These are phyloP conservation scores for Kregervanrija fluxuum DNA, from an alignment of 805 yeast genomes.

Conservation along the genomic window DNA sequence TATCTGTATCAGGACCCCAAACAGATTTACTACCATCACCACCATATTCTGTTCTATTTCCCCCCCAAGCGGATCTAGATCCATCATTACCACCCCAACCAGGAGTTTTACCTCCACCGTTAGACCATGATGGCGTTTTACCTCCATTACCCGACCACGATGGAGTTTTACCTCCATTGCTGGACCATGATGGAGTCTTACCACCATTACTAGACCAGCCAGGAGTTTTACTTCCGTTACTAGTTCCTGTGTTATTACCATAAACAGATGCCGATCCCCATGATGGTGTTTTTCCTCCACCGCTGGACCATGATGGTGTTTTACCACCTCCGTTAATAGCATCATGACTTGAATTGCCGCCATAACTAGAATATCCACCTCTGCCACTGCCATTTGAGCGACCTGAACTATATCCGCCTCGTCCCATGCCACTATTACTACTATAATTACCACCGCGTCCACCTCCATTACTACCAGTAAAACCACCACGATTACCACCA, in stretches of 20 bases:
- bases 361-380: slow-evolving; percentile 17
- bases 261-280: slow-evolving; percentile 35
- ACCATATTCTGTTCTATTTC: slow-evolving; percentile 40
- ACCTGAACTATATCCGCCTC: background rate
- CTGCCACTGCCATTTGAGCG: slow-evolving; percentile 4
- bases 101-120: slow-evolving; percentile 31
- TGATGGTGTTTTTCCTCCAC: slow-evolving; percentile 26
- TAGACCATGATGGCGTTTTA: slow-evolving; percentile 34
- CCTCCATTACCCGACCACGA: slow-evolving; percentile 27
- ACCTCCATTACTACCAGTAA: slow-evolving; percentile 7
- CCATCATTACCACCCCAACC: slow-evolving; percentile 33
- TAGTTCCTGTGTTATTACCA: slow-evolving; percentile 45
- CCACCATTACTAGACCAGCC: slow-evolving; percentile 38
- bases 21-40: slow-evolving; percentile 3
- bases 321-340: slow-evolving; percentile 12
- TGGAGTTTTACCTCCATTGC: slow-evolving; percentile 34
- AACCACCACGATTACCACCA: slow-evolving; percentile 8
- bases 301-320: slow-evolving; percentile 24
- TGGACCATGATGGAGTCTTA: slow-evolving; percentile 35
- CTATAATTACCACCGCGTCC: background rate
- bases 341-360: slow-evolving; percentile 21
- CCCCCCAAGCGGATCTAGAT: slow-evolving; percentile 25
- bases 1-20: slow-evolving; percentile 22
- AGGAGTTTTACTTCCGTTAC: slow-evolving; percentile 36
- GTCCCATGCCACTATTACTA: slow-evolving; percentile 31